A percentile compares a stretch with the other conserved stretches of the same genome.
Conservation (phyloP, 805 yeast genomes). For the Myxozyma geophila region DNA sequence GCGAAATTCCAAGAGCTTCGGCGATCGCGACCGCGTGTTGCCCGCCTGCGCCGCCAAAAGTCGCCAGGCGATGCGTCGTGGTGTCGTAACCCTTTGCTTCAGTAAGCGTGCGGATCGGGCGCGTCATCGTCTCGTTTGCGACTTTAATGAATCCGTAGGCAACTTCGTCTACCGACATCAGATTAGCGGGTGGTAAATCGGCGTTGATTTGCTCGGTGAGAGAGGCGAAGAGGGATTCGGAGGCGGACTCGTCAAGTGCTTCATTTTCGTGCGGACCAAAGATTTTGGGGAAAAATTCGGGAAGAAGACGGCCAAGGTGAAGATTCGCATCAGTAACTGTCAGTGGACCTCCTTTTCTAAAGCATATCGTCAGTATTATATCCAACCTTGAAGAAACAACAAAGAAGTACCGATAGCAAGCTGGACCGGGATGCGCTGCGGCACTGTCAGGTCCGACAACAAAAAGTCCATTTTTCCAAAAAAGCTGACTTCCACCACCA, state of each 20-base stretch:
- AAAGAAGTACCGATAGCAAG: slow-evolving; percentile 56
- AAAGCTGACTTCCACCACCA: slow-evolving; percentile 76
- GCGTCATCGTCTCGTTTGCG: slow-evolving; percentile 88
- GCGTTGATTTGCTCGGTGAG: slow-evolving; percentile 62
- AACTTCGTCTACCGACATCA: slow-evolving; percentile 64
- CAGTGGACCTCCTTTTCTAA: slow-evolving; percentile 76
- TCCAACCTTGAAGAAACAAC: neutral
- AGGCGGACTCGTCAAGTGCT: slow-evolving; percentile 62
- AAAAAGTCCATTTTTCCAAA: slow-evolving; percentile 72
- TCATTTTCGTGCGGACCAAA: slow-evolving; percentile 82
- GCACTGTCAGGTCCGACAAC: slow-evolving; percentile 89
- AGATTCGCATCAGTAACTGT: slow-evolving; percentile 87
- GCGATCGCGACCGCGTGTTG: slow-evolving; percentile 86
- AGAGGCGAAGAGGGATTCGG: slow-evolving; percentile 55
- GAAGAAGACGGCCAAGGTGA: slow-evolving; percentile 69
- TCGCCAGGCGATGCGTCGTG: slow-evolving; percentile 69
- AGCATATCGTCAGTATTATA: neutral
- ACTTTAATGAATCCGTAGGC: slow-evolving; percentile 82
- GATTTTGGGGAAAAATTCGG: slow-evolving; percentile 76
- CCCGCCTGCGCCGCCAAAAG: slow-evolving; percentile 95
- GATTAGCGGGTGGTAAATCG: slow-evolving; percentile 46
- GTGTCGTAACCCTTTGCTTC: slow-evolving; percentile 80
- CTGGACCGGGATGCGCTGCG: slow-evolving; percentile 88
- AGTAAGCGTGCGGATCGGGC: slow-evolving; percentile 82
- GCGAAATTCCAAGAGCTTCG: slow-evolving; percentile 65